Evolutionary conservation across 2,329 filamentous ascomycete species (phyloP), one percentile per base, ranked within the genome.

Genomic region (Hirsutella rhossiliensis): DNA sequence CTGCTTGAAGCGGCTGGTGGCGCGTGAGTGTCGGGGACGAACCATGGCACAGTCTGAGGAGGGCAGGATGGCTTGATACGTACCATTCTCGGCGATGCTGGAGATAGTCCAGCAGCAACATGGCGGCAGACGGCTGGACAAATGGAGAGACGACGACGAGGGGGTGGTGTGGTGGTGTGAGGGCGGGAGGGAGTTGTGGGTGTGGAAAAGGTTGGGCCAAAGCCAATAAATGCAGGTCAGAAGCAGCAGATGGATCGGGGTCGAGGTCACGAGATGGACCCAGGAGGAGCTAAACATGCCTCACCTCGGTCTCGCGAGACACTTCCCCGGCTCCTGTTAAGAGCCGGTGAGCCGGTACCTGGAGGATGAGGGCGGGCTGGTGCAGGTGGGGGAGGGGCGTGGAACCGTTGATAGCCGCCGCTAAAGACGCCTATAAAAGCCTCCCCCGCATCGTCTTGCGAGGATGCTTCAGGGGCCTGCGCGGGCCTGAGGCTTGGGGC

Each of bases 1-100:
- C 65, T 92, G 84, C 69, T 96, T 96, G 61, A 78, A 75, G 54
- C 78, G 72, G 67, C 87, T 95, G 36, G 32, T 17, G 15, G 41
- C 11, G 23, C 9, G 38, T 44, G 23, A 38, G 43, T n/a, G n/a
- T 17, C 13, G 17, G 34, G 15, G 7, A 17, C 9, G 34, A 17
- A 15, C 8, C 9, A 17, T 17, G 34, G 5, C n/a, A n/a, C n/a
- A n/a, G n/a, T n/a, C n/a, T 34, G 32, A 5, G 11, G 19, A 12
- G 18, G 3, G 15, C 3, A 43, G 19, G 31, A 5, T 12, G 2
- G 5, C 4, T 17, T 30, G 13, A 32, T 20, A 50, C 54, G 43
- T 40, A 87, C 84, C 84, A 85, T 61, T 82, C 80, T 48, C 73
- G 73, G 52, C 73, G 74, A 61, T 88, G 84, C 55, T 83, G 76